Evolutionary conservation across 2,329 filamentous ascomycete genomes (phyloP).

Genomic region (Colletotrichum phormii): DNA sequence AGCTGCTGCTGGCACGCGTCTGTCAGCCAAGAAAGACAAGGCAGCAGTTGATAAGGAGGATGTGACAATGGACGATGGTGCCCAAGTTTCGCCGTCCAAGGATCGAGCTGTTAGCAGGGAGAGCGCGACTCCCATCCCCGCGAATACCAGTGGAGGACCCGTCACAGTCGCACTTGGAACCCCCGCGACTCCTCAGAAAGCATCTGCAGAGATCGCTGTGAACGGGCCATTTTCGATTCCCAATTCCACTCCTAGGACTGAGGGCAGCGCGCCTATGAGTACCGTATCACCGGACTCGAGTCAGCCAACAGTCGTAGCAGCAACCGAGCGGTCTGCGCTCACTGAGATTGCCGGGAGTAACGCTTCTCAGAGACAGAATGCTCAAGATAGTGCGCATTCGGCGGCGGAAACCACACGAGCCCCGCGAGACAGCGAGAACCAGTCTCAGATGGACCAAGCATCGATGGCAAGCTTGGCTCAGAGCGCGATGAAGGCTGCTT

Average conservation of each 20-base stretch:
- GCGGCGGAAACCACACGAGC: no score
- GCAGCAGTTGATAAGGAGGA: not conserved
- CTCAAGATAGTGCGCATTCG: not conserved
- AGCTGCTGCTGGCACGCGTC: slow-evolving; percentile 25
- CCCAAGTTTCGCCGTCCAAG: slow-evolving; percentile 5
- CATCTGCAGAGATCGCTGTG: not conserved
- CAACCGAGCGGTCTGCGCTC: not conserved
- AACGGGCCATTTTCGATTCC: not conserved
- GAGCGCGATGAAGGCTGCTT: slow-evolving; percentile 7
- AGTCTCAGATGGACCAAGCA: not conserved
- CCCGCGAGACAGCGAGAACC: not conserved
- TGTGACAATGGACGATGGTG: slow-evolving; percentile 11
- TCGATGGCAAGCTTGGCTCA: not conserved
- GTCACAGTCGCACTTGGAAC: slow-evolving; percentile 11
- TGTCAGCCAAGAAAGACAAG: slow-evolving; percentile 23
- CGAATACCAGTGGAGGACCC: not conserved
- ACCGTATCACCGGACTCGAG: not conserved
- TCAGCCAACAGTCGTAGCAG: not conserved
- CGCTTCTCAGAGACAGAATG: not conserved
- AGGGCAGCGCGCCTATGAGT: not conserved
- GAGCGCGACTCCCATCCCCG: not conserved
- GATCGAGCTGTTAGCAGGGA: not conserved
- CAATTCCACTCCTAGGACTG: not conserved
- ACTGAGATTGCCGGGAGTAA: not conserved
- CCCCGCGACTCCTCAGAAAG: not conserved